These are phyloP conservation scores for Schizopora paradoxa DNA, from an alignment of 1,284 basidiomycete genomes.

Conservation along the genomic window DNA sequence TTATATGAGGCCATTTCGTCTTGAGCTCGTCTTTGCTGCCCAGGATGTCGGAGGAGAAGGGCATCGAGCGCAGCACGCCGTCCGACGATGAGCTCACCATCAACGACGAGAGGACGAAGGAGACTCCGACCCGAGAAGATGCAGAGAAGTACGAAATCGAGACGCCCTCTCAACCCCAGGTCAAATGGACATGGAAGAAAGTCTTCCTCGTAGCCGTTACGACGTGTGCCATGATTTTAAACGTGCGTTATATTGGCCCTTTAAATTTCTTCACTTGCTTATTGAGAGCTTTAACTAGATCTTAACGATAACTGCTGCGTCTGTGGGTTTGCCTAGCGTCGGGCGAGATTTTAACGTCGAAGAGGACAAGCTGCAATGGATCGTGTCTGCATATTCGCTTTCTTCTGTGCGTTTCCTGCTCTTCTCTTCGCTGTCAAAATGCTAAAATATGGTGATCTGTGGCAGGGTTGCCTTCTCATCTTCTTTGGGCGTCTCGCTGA, in stretches of 20 bases:
- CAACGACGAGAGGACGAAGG: no score
- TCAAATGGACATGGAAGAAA: no score
- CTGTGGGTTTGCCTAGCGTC: conserved; percentile 62
- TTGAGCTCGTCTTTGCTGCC: no score
- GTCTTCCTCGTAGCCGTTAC: conserved; percentile 43
- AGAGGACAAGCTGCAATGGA: conserved; percentile 59
- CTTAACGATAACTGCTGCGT: conserved; percentile 32
- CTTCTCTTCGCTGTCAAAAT: conserved; percentile 2
- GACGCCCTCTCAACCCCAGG: no score
- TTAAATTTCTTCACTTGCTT: background rate
- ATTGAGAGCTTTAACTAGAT: conserved; percentile 36
- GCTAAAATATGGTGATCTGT: conserved; percentile 19
- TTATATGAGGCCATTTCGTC: no score
- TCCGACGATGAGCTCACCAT: no score
- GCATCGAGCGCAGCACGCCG: no score
- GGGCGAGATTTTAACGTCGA: conserved; percentile 44
- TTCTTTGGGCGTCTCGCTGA: conserved; percentile 70
- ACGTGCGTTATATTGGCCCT: conserved; percentile 33
- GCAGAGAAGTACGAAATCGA: no score
- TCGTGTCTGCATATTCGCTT: conserved; percentile 41
- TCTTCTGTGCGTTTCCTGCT: conserved; percentile 35
- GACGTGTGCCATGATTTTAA: conserved; percentile 50
- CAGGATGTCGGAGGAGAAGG: no score
- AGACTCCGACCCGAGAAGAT: no score
- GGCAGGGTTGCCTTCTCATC: conserved; percentile 65